A percentile compares a stretch with the other conserved stretches of the same genome.
These are phyloP conservation scores for Claviceps purpurea DNA, from an alignment of 2,329 filamentous ascomycete species.

Conservation along the genomic window DNA sequence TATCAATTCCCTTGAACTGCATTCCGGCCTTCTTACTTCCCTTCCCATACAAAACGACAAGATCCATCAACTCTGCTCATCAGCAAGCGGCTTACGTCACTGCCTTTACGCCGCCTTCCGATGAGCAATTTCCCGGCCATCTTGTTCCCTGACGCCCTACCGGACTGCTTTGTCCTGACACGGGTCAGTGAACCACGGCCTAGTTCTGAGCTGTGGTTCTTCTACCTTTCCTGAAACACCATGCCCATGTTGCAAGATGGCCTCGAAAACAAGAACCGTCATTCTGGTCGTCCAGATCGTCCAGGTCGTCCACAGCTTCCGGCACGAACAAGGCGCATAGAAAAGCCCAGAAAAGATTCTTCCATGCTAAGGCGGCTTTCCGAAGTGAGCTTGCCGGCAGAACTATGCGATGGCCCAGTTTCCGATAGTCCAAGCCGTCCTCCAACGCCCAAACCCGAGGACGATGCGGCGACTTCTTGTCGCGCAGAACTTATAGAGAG, in stretches of 20 bases:
- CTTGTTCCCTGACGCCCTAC: not conserved
- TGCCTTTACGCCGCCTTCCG: not conserved
- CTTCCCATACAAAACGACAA: not conserved
- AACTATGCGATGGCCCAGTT: conserved; percentile 46
- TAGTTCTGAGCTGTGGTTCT: conserved; percentile 20
- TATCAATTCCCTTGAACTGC: not conserved
- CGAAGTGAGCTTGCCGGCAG: conserved; percentile 47
- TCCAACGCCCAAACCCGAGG: conserved; percentile 11
- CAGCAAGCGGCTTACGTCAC: not conserved
- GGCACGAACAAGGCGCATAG: conserved; percentile 8
- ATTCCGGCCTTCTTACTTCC: no score
- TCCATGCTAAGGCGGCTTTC: conserved; percentile 26
- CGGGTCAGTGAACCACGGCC: conserved; percentile 12
- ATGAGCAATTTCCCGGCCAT: not conserved
- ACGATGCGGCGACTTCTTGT: conserved; percentile 33
- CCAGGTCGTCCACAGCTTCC: conserved; percentile 10
- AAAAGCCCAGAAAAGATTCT: conserved; percentile 3
- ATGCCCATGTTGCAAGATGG: conserved; percentile 50
- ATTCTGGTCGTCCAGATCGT: not conserved
- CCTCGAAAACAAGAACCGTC: conserved; percentile 22
- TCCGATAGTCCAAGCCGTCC: conserved; percentile 25
- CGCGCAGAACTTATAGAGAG: conserved; percentile 71
- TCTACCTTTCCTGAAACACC: conserved; percentile 10
- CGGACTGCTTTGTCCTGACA: conserved; percentile 6
- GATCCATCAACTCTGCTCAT: not conserved